Evolutionary conservation across 2,329 filamentous ascomycete species (phyloP).

Genomic region (Nothophaeocryptopus gaeumannii): DNA sequence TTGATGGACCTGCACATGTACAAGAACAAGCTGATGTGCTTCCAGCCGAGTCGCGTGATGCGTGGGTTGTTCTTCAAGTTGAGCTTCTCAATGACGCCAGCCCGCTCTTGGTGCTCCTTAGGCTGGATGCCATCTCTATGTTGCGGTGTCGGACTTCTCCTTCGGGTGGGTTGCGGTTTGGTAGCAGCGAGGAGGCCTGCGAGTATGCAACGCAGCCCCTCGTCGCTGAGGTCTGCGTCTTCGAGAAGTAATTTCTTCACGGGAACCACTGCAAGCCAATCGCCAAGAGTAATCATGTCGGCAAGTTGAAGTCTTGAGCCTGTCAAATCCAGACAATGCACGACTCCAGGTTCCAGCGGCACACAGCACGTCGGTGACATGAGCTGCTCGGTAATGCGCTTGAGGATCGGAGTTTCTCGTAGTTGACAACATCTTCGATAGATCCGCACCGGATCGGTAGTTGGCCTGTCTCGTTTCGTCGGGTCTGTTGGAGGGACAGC

Average conservation of each 20-base stretch:
- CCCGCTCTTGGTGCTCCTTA: conserved; percentile 42
- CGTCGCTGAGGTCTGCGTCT: conserved; percentile 81
- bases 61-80: conserved; percentile 86
- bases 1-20: conserved; percentile 86
- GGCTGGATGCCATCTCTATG: conserved; percentile 26
- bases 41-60: conserved; percentile 84
- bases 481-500: conserved; percentile 36
- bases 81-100: conserved; percentile 79
- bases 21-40: conserved; percentile 81
- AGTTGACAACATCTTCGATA: conserved; percentile 94
- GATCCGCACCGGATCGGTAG: conserved; percentile 86
- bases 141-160: conserved; percentile 29
- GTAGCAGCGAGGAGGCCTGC: conserved; percentile 81
- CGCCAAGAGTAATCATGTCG: conserved; percentile 82
- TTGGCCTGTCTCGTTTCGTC: conserved; percentile 66
- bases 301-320: conserved; percentile 79
- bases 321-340: conserved; percentile 78
- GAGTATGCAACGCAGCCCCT: conserved; percentile 80
- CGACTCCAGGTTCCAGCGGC: conserved; percentile 65
- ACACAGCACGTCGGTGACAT: conserved; percentile 65
- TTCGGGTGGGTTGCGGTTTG: conserved; percentile 51
- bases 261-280: conserved; percentile 91
- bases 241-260: conserved; percentile 83
- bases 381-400: conserved; percentile 87
- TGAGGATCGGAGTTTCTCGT: conserved; percentile 85